Evolutionary conservation across 805 yeast species (phyloP), one percentile per base, ranked within the genome.

Genomic region (Candida piceae): DNA sequence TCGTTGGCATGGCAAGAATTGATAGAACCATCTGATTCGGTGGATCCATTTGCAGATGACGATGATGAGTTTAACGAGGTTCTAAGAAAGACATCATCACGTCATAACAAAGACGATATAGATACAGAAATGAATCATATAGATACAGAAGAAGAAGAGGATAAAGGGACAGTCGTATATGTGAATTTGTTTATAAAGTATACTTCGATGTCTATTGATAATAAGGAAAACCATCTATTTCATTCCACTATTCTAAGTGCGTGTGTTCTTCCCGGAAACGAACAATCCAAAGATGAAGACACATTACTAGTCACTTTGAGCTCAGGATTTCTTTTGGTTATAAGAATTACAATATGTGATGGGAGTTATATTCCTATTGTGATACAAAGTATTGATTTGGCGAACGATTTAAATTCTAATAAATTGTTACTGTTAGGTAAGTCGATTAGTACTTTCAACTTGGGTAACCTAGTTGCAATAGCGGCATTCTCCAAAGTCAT

Each of bases 201-300:
- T 16, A 54, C 53, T 4, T 55, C 62, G 5, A 45, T 57, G 16
- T 39, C 49, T 5, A 46, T 57, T 3, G 44, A 48, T 30, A 41
- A 48, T 18, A 38, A 41, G 11, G 49, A 45, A 12, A 35, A 32
- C 11, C 36, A 44, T 15, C 28, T 42, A 9, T 45, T 58, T 9
- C 52, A 50, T 29, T 40, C 48, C 1, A 29, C 42, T 0, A 52
- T 59, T 11, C 15, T 52, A 38, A 40, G 49, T 18, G 51, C 60
- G 3, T 42, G 50, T 10, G 46, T 55, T 5, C 36, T 59, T 1
- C 51, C 49, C 7, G 51, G 55, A 1, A 47, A 45, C 16, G 39
- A 34, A 10, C 32, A 35, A 7, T 45, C 55, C 5, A 29, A 38
- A 13, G 36, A 29, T 10, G 61, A 54, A 35, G 64, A 61, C 35